phyloP scores from a whole-genome alignment of 768 basidiomycete genomes.

The Crucibulum laeve region DNA sequence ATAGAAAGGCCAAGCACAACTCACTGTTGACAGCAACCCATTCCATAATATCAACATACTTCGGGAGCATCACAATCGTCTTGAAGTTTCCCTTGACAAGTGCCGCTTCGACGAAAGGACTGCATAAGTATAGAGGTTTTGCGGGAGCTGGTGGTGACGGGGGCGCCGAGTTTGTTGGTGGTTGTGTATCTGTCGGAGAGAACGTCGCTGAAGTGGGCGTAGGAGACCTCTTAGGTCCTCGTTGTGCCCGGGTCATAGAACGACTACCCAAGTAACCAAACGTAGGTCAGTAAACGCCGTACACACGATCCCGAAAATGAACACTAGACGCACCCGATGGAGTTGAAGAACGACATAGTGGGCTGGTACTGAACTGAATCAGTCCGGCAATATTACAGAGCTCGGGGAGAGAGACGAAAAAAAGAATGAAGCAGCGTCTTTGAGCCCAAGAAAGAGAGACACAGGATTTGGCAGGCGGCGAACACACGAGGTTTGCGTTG shows the following conservation, averaged over 20 bases:
- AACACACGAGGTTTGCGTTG: no score
- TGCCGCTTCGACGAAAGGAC: constrained; percentile 95
- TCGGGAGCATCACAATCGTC: constrained; percentile 92
- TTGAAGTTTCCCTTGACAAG: constrained; percentile 98
- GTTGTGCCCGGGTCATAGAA: constrained; percentile 69
- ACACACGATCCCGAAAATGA: constrained; percentile 1
- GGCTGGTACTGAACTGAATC: constrained; percentile 24
- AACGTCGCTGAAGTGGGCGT: constrained; percentile 70
- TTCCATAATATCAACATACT: constrained; percentile 98
- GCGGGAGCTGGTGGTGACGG: constrained; percentile 31
- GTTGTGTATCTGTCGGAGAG: constrained; percentile 40
- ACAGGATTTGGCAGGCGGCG: no score
- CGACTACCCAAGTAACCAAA: constrained; percentile 52
- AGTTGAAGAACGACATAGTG: constrained; percentile 80
- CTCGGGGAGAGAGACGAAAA: neutral
- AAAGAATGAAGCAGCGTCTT: no score
- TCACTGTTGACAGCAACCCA: constrained; percentile 83
- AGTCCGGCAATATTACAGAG: constrained; percentile 17
- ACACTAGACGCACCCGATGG: constrained; percentile 55
- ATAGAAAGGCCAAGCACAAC: constrained; percentile 21
- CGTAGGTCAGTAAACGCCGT: constrained; percentile 4
- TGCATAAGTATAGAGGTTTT: constrained; percentile 85
- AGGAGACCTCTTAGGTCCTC: constrained; percentile 65
- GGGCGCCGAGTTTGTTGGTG: constrained; percentile 25
- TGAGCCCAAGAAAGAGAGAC: no score